Base-by-base conservation (phyloP, 306 rosid species). In the Castanea mollissima region DNA sequence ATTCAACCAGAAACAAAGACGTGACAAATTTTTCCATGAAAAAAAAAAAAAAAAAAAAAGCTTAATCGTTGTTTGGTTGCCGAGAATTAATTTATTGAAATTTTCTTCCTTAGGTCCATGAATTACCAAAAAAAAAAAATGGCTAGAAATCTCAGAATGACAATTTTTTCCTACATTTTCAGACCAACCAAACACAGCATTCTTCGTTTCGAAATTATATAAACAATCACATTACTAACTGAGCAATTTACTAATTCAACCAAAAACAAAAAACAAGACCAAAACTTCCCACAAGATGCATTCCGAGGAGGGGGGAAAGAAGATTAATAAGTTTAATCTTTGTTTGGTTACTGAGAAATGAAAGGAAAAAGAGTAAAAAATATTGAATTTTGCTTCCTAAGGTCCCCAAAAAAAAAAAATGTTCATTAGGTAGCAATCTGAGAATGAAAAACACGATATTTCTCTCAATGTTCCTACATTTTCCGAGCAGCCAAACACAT, bases 391-490 rank as follows among this genome's bases (percentile, higher is more conserved):
- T 20, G 19, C 3, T 13, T 25, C 59, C 32, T 25, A 38, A 23
- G 71, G 46, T 41, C 32, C 19, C 71, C 5, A 18, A 65, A 64
- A 29, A 0, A 13, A n/a, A n/a, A 34, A 34, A 19, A 9, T 23
- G 10, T 67, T 35, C 20, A 18, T 2, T 34, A 16, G 23, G 51
- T n/a, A 35, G 51, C 19, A 8, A 15, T 34, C 72, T 35, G 27
- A 34, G 52, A 67, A 35, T 1, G 51, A 34, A 25, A 65, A 65
- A 34, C 71, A 65, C 25, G 3, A 65, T 63, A 3, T 34, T 65
- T 34, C 51, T 65, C 34, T 38, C 65, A 15, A 41, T 44, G 34
- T 19, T 41, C 77, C 82, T 9, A 46, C 58, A 71, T 64, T 75
- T 71, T 65, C 64, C 34, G 58, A 29, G 18, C 18, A 25, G 3